phyloP scores from a whole-genome alignment of 768 basidiomycete species.

The Collybia sordida region DNA sequence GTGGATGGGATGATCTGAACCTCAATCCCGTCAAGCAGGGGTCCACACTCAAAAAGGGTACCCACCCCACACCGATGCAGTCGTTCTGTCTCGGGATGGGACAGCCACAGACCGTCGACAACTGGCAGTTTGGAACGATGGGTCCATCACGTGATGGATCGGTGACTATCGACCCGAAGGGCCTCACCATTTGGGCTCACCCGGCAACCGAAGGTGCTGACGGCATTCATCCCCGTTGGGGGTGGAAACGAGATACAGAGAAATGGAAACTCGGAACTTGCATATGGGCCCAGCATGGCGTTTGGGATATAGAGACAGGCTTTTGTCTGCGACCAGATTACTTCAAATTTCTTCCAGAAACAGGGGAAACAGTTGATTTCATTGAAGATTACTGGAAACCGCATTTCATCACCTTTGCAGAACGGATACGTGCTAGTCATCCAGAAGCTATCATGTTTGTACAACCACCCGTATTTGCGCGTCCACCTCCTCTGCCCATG shows the following conservation, averaged over 20 bases:
- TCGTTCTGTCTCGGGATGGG: slow-evolving; percentile 89
- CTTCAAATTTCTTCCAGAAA: slow-evolving; percentile 53
- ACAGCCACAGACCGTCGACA: slow-evolving; percentile 73
- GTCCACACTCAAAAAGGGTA: slow-evolving; percentile 80
- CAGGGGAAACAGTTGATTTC: slow-evolving; percentile 57
- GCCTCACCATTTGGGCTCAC: slow-evolving; percentile 75
- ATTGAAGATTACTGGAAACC: slow-evolving; percentile 79
- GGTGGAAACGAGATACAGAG: slow-evolving; percentile 71
- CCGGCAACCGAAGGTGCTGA: slow-evolving; percentile 35
- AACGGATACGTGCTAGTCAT: slow-evolving; percentile 64
- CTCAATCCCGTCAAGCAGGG: slow-evolving; percentile 65
- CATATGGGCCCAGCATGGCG: slow-evolving; percentile 85
- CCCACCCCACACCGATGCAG: slow-evolving; percentile 83
- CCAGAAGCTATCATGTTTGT: slow-evolving; percentile 87
- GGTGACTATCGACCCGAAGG: slow-evolving; percentile 85
- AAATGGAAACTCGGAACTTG: slow-evolving; percentile 77
- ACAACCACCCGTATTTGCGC: slow-evolving; percentile 87
- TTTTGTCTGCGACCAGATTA: slow-evolving; percentile 72
- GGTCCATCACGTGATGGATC: slow-evolving; percentile 75
- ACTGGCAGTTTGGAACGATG: slow-evolving; percentile 76
- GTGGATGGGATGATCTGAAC: slow-evolving; percentile 64
- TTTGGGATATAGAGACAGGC: slow-evolving; percentile 81
- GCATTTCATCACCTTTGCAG: slow-evolving; percentile 58
- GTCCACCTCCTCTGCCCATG: slow-evolving; percentile 63
- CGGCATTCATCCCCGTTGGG: slow-evolving; percentile 69